Evolutionary conservation across 257 asterid species (phyloP), one percentile per base, ranked within the genome.

Genomic region (Schizonepeta tenuifolia): DNA sequence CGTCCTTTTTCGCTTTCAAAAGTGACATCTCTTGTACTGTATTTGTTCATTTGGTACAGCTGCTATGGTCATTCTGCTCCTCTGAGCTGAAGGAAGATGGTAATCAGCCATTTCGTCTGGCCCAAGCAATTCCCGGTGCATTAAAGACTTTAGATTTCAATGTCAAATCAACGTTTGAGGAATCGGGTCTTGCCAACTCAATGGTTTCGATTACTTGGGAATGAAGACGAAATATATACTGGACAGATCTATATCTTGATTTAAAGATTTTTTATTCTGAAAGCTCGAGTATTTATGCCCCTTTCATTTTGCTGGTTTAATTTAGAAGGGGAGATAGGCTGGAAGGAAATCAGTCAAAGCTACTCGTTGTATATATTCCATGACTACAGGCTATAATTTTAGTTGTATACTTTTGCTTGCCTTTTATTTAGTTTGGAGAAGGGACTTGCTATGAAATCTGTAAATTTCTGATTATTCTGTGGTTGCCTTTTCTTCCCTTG

Each of bases 121-220:
- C 95, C 10, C 95, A 90, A 55, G 92, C 98, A 20, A 88, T 90
- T 74, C 97, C 97, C 0, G 98, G 98, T 7, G 86, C 87, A 31
- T 55, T 88, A 3, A 88, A 51, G 72, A 72, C 81, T 8, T 76
- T 90, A 85, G 91, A 90, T 74, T 86, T 72, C 9, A 76, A 78
- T n/a, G 69, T 7, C 56, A 46, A 62, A 28, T 72, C 83, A 31
- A 92, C 89, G 26, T 87, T 90, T 36, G 94, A 83, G 82, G 88
- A 84, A 28, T 87, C 95, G 0, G 97, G 96, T 57, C 87, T 92
- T 68, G 96, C 90, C 87, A 92, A 92, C 83, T 84, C 96, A 2
- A 92, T 92, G 92, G 68, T 92, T 71, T 90, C 95, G 1, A 84
- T 90, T 51, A 79, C 95, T 6, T 92, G 98, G 98, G 92, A 81